Conservation (phyloP, 139 green algal genomes). For the Asterochloris sp. region DNA sequence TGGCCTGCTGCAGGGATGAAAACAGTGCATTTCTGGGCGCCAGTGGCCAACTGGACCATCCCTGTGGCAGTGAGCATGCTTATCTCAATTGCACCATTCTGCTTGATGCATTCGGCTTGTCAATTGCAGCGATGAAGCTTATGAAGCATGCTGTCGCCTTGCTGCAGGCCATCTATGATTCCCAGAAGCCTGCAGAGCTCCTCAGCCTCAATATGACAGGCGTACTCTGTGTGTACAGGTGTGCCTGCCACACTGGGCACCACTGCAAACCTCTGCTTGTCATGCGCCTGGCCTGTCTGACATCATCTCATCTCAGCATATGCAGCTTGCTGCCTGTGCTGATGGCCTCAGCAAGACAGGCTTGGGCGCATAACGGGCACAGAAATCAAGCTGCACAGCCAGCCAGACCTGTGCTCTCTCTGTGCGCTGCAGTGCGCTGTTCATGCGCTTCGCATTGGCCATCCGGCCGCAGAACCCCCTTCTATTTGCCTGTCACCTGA, state of each 20-base stretch:
- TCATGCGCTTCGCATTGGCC: constrained; percentile 77
- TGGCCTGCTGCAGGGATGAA: constrained; percentile 1
- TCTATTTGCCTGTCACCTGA: constrained; percentile 70
- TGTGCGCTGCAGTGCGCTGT: constrained; percentile 59
- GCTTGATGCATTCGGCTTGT: neutral
- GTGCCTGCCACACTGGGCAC: too few relatives aligned
- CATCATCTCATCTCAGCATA: neutral
- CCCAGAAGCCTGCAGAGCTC: constrained; percentile 59
- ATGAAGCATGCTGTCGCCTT: neutral
- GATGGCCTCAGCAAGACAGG: neutral
- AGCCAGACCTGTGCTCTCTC: constrained; percentile 52
- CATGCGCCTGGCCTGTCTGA: too few relatives aligned
- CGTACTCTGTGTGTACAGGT: constrained; percentile 10
- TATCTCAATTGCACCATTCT: neutral
- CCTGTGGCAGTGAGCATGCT: constrained; percentile 43
- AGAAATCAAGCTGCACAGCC: neutral
- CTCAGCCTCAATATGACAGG: constrained; percentile 72
- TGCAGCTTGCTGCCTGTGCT: neutral
- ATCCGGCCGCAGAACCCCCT: constrained; percentile 76
- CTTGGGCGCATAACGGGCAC: neutral
- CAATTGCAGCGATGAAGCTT: neutral
- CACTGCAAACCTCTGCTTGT: too few relatives aligned
- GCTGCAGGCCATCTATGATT: constrained; percentile 60
- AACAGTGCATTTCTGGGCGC: constrained; percentile 28
- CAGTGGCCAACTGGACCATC: constrained; percentile 80